Conservation (phyloP, 192 early-diverging fungal species). For the Linnemannia exigua region DNA sequence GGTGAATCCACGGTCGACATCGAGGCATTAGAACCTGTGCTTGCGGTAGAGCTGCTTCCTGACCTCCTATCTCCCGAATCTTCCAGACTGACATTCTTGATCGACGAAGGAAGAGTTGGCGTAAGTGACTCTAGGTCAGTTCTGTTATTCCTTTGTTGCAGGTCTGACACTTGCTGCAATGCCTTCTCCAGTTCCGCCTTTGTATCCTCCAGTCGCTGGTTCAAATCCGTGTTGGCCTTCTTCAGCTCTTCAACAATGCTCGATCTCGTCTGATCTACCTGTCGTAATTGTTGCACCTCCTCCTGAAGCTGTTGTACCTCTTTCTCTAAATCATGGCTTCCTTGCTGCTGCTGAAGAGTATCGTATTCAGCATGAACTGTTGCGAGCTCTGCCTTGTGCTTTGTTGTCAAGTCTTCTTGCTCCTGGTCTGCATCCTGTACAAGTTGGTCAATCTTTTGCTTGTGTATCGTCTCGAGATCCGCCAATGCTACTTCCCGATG, state of each 20-base stretch:
- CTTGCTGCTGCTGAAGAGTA: background rate
- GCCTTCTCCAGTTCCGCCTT: conserved; percentile 17
- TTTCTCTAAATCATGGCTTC: background rate
- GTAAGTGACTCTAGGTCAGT: conserved; percentile 2
- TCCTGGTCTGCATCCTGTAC: conserved; percentile 33
- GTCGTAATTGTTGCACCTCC: conserved; percentile 8
- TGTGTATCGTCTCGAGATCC: conserved; percentile 19
- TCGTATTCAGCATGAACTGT: background rate
- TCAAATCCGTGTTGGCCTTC: conserved; percentile 2
- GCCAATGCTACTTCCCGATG: background rate
- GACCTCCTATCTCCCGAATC: background rate
- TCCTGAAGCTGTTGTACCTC: conserved; percentile 5
- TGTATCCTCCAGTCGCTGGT: conserved; percentile 11
- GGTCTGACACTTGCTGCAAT: background rate
- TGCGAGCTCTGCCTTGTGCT: conserved; percentile 15
- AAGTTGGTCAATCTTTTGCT: conserved; percentile 21
- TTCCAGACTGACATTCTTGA: background rate
- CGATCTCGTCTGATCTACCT: background rate
- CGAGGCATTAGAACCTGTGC: background rate
- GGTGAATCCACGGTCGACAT: background rate
- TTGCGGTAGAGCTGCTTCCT: background rate
- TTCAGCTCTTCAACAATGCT: background rate
- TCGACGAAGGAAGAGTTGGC: background rate
- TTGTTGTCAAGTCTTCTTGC: conserved; percentile 7
- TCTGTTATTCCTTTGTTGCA: background rate